Conservation (phyloP, 1,284 basidiomycete genomes). For the Ganoderma resinaceum region DNA sequence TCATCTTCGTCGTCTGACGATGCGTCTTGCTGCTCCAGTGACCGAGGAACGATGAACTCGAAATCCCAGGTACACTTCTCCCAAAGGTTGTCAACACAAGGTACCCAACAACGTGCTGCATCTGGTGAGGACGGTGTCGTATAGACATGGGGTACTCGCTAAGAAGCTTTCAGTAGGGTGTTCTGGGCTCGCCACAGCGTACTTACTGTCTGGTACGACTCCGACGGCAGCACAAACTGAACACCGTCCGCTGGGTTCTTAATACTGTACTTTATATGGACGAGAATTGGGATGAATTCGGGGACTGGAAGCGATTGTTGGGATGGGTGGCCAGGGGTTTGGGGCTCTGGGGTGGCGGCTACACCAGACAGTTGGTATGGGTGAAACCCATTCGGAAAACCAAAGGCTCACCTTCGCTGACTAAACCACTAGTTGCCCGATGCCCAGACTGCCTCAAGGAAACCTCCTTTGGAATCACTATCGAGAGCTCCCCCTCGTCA, state of each 20-base stretch:
- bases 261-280: slow-evolving; percentile 84
- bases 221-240: slow-evolving; percentile 83
- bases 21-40: slow-evolving; percentile 72
- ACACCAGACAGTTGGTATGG: slow-evolving; percentile 6
- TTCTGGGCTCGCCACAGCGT: slow-evolving; percentile 8
- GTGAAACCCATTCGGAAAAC: background rate
- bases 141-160: slow-evolving; percentile 94
- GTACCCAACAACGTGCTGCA: slow-evolving; percentile 95
- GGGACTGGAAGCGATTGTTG: slow-evolving; percentile 52
- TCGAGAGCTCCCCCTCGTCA: slow-evolving; percentile 94
- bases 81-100: slow-evolving; percentile 95
- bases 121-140: slow-evolving; percentile 91
- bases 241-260: slow-evolving; percentile 87
- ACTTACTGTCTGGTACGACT: slow-evolving; percentile 86
- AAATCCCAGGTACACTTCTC: slow-evolving; percentile 99
- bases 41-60: slow-evolving; percentile 93
- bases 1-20: slow-evolving; percentile 61
- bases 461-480: slow-evolving; percentile 87
- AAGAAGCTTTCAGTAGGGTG: slow-evolving; percentile 30
- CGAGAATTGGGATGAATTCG: slow-evolving; percentile 81
- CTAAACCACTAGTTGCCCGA: slow-evolving; percentile 45
- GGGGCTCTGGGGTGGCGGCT: slow-evolving; percentile 82
- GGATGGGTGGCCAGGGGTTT: slow-evolving; percentile 62
- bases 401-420: slow-evolving; percentile 54
- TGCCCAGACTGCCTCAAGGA: slow-evolving; percentile 68